Conservation (phyloP, 768 basidiomycete genomes). For the Trametes punicea region DNA sequence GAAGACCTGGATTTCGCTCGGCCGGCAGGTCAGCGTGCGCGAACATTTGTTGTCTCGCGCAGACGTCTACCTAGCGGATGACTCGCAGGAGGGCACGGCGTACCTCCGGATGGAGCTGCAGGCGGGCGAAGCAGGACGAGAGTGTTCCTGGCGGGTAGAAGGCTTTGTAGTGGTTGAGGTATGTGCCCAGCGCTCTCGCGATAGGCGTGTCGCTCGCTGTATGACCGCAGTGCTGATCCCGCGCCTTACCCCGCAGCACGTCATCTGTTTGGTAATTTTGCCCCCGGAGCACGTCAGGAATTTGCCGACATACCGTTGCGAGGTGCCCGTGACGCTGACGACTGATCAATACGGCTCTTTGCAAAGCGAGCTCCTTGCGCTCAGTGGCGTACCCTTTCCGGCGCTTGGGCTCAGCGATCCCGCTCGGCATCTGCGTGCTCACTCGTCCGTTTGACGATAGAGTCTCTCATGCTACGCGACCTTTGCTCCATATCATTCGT, state of each 20-base stretch:
- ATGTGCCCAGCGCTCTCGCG: conserved; percentile 26
- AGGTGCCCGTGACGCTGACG: conserved; percentile 35
- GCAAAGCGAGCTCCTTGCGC: conserved; percentile 36
- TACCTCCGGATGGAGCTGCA: conserved; percentile 34
- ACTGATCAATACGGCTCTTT: conserved; percentile 40
- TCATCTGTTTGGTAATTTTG: conserved; percentile 34
- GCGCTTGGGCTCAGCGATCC: conserved; percentile 35
- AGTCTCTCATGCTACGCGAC: neutral
- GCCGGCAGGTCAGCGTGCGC: conserved; percentile 26
- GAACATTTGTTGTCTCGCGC: conserved; percentile 28
- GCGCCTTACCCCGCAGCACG: conserved; percentile 30
- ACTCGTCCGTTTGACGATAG: neutral
- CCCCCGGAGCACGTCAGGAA: conserved; percentile 31
- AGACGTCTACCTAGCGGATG: conserved; percentile 26
- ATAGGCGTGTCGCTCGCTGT: too few species aligned
- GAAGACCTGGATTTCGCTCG: conserved; percentile 29
- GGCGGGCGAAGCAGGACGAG: conserved; percentile 37
- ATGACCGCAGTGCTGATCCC: neutral
- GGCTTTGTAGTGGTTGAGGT: conserved; percentile 24
- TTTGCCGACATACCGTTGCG: conserved; percentile 37
- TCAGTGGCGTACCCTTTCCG: conserved; percentile 38
- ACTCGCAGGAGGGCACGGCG: conserved; percentile 35
- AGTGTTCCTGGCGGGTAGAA: conserved; percentile 36
- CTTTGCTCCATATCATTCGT: neutral
- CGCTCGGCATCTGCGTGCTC: conserved; percentile 6